Conservation (phyloP, 805 yeast species). For the Saturnispora besseyi region DNA sequence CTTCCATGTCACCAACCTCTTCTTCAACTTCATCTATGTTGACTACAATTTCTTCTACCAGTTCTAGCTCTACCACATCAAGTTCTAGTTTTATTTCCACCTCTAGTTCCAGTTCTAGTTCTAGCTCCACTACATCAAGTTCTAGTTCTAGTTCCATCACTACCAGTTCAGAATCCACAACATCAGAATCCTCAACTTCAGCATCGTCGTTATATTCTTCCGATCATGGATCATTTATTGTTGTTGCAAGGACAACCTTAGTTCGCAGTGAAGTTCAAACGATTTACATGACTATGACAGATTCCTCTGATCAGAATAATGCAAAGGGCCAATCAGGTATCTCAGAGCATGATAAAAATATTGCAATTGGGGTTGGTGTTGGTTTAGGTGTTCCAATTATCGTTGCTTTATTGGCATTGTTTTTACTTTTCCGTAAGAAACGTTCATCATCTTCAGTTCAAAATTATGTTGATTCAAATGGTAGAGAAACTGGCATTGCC, state of each 20-base stretch:
- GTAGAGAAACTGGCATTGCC: conserved; percentile 25
- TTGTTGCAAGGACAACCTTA: conserved; percentile 18
- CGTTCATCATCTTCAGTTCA: conserved; percentile 12
- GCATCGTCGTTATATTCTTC: conserved; percentile 12
- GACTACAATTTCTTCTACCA: conserved; percentile 1
- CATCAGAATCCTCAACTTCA: conserved; percentile 1
- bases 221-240: conserved; percentile 12
- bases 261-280: conserved; percentile 16
- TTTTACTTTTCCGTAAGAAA: conserved; percentile 16
- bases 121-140: conserved; percentile 5
- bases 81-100: conserved; percentile 1
- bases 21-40: conserved; percentile 7
- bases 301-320: conserved; percentile 19
- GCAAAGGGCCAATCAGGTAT: conserved; percentile 30
- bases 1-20: conserved; percentile 7
- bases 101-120: neutral
- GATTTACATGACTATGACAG: conserved; percentile 13
- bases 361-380: conserved; percentile 60
- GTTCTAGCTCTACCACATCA: conserved; percentile 4
- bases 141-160: conserved; percentile 1
- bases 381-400: conserved; percentile 62
- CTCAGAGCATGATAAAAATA: conserved; percentile 35
- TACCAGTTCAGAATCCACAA: conserved; percentile 1
- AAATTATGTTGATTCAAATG: conserved; percentile 30
- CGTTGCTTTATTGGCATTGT: conserved; percentile 20